Evolutionary conservation across 768 basidiomycete species (phyloP), one percentile per base, ranked within the genome.

Genomic region (Boletus reticuloceps): DNA sequence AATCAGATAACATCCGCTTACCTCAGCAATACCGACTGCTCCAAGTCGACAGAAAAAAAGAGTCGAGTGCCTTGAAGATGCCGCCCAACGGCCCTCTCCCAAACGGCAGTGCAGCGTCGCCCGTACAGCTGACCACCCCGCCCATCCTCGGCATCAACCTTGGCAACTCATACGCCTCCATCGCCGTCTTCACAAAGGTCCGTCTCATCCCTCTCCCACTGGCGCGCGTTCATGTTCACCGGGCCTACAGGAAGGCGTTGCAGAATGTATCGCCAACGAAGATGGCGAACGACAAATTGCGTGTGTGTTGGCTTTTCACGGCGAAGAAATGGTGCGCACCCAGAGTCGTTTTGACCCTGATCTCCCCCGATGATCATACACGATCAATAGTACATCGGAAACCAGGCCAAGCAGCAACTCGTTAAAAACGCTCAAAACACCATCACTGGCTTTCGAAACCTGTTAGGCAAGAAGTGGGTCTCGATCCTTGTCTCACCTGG

Each of bases 201-300:
- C 25, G 82, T 67, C 16, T 36, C 22, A 2, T 45, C 14, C 27
- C 3, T 36, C 3, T 6, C 11, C 16, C 16, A 16, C 11, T 5
- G 11, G 36, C 16, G 36, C 36, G 36, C 36, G 11, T 36, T 36
- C 16, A 5, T 36, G 16, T 16, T 36, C 36, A 12, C 16, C 36
- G 12, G 12, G 13, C 36, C 12, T 31, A 22, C 58, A 95, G 93
- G 94, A 97, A 73, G 91, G 91, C 13, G 77, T 89, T 31, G 88
- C 95, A 41, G 91, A 94, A 67, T 96, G 92, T 69, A 98, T 98
- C 57, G 97, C 95, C 6, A 98, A 98, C 69, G 95, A 98, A 69
- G 96, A 98, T 69, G 96, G 97, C 31, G 96, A 98, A 69, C 88
- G 97, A 32, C 96, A 99, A 75, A 98, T 99, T 65, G 94, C 94